Evolutionary conservation across 2,329 filamentous ascomycete species (phyloP).

Genomic region (Fonsecaea monophora): DNA sequence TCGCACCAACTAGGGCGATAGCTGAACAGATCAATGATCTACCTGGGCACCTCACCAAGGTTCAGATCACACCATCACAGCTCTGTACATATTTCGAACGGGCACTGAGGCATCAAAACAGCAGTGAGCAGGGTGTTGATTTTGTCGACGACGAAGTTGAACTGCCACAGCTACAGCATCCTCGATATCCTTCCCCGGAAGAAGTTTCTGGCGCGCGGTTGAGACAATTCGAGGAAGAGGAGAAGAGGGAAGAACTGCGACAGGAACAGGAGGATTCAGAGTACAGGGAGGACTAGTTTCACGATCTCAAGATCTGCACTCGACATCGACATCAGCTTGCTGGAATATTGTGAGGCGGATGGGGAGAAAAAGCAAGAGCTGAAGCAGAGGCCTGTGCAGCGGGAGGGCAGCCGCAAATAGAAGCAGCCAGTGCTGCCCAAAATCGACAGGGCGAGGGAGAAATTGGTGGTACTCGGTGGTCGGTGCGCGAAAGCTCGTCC

Average conservation of each 20-base stretch:
- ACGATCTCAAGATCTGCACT: no score
- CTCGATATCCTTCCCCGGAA: neutral
- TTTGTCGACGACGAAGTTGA: neutral
- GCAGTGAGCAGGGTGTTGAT: neutral
- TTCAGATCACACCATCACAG: neutral
- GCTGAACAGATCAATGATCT: neutral
- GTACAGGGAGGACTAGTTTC: neutral
- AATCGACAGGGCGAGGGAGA: no score
- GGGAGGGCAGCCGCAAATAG: neutral
- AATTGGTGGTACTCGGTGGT: no score
- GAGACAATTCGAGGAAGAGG: constrained; percentile 1
- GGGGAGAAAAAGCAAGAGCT: no score
- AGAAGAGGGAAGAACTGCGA: neutral
- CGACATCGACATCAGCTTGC: no score
- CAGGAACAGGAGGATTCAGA: neutral
- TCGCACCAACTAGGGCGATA: neutral
- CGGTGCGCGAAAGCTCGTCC: no score
- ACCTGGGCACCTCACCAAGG: neutral
- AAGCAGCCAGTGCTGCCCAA: neutral
- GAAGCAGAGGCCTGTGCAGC: no score
- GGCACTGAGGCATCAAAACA: no score
- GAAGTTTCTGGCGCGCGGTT: neutral
- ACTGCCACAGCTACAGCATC: neutral
- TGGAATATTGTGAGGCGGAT: no score
- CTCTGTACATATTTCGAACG: neutral